phyloP scores from a whole-genome alignment of 2,329 filamentous ascomycete species.

The Nothophaeocryptopus gaeumannii region DNA sequence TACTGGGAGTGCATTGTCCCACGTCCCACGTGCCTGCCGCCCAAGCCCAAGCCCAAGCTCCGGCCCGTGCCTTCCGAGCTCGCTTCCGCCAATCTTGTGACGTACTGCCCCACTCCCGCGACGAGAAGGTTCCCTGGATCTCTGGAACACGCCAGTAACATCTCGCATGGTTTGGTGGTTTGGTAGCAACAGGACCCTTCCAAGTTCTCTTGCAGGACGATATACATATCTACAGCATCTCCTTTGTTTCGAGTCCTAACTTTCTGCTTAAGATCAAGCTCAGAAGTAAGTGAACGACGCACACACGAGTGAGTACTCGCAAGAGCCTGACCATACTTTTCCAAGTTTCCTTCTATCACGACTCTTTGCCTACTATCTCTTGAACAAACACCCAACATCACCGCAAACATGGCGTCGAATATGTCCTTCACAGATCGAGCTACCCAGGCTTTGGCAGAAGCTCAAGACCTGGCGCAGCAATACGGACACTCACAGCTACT shows the following conservation, averaged over 20 bases:
- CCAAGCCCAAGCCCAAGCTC: too few species aligned
- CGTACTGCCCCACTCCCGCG: too few species aligned
- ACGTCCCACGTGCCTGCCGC: too few species aligned
- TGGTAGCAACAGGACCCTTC: constrained; percentile 3
- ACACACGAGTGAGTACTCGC: constrained; percentile 11
- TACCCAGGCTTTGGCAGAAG: constrained; percentile 83
- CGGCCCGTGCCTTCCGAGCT: too few species aligned
- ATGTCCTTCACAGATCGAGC: constrained; percentile 95
- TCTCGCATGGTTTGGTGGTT: constrained; percentile 1
- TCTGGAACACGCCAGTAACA: constrained; percentile 6
- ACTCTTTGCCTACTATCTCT: constrained; percentile 4
- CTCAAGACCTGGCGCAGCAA: constrained; percentile 81
- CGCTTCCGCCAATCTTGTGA: too few species aligned
- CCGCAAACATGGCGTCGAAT: constrained; percentile 63
- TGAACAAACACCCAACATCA: constrained; percentile 1
- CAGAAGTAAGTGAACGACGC: constrained; percentile 6
- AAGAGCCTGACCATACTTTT: constrained; percentile 5
- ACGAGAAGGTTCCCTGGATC: neutral
- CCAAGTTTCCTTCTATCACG: constrained; percentile 7
- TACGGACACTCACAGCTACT: constrained; percentile 89
- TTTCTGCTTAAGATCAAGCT: neutral
- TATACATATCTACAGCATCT: constrained; percentile 9
- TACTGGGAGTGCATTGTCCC: too few species aligned
- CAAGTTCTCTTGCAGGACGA: constrained; percentile 4
- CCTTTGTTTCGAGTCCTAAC: constrained; percentile 1